These are phyloP conservation scores for Xylaria hypoxylon DNA, from an alignment of 2,329 filamentous ascomycete genomes.

Conservation along the genomic window DNA sequence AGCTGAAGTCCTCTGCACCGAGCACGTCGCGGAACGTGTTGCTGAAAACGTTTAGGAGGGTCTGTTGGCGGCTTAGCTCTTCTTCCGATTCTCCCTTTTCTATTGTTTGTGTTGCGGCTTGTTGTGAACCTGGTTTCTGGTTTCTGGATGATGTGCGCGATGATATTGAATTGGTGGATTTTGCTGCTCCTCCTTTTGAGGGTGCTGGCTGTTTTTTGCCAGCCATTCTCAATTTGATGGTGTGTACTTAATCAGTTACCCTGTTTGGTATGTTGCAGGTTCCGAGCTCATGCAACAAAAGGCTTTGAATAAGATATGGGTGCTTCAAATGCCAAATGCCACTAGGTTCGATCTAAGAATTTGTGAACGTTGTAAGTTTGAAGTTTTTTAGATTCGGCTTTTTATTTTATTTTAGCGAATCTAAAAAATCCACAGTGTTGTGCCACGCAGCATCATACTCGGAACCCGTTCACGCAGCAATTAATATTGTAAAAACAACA, in stretches of 20 bases:
- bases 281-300: not conserved
- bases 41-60: constrained; percentile 45
- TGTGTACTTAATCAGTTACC: not conserved
- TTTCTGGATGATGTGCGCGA: not conserved
- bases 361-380: not conserved
- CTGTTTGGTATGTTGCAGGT: no score
- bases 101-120: constrained; percentile 6
- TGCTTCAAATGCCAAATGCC: no score
- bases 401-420: constrained; percentile 16
- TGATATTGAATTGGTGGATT: constrained; percentile 1
- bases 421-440: constrained; percentile 9
- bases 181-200: constrained; percentile 17
- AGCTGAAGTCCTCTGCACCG: constrained; percentile 58
- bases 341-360: no score
- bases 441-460: not conserved
- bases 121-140: constrained; percentile 8
- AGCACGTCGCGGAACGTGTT: constrained; percentile 67
- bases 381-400: not conserved
- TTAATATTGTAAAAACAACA: not conserved
- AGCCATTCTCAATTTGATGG: not conserved
- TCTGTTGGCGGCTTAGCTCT: constrained; percentile 40
- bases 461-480: not conserved
- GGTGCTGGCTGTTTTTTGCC: constrained; percentile 27
- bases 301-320: not conserved
- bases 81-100: constrained; percentile 11